Percentiles rank a stretch among this genome's conserved stretches.
These are phyloP conservation scores for Syncephalis fuscata DNA, from an alignment of 371 early-diverging fungal genomes.

Conservation along the genomic window DNA sequence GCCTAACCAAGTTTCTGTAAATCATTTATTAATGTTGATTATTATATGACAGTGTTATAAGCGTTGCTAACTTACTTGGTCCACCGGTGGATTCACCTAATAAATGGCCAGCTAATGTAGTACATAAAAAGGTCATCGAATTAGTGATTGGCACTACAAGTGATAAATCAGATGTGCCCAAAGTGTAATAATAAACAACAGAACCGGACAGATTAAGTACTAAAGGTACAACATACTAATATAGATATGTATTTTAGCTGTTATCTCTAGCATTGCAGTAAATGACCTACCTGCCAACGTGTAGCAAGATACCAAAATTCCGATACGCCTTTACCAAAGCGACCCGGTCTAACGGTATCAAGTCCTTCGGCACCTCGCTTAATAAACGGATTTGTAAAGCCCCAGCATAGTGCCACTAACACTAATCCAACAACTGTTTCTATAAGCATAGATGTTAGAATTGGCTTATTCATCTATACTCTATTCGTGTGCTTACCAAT, in stretches of 20 bases:
- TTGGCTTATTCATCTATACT: too few species aligned
- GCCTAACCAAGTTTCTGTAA: conserved; percentile 35
- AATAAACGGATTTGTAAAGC: conserved; percentile 89
- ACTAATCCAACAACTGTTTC: conserved; percentile 6
- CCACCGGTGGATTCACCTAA: conserved; percentile 57
- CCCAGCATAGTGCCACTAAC: conserved; percentile 81
- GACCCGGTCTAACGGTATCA: conserved; percentile 36
- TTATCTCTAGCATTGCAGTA: not conserved
- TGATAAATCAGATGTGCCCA: conserved; percentile 78
- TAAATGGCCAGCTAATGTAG: conserved; percentile 57
- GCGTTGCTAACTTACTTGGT: conserved; percentile 13
- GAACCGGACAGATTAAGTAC: conserved; percentile 76
- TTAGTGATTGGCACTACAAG: conserved; percentile 85
- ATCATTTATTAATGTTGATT: not conserved
- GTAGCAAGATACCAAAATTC: conserved; percentile 67
- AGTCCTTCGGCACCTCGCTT: conserved; percentile 71
- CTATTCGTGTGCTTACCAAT: too few species aligned
- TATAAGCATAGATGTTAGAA: not conserved
- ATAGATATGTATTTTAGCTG: not conserved
- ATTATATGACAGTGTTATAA: not conserved
- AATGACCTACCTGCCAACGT: conserved; percentile 57
- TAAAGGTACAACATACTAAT: conserved; percentile 63
- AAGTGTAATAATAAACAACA: conserved; percentile 72
- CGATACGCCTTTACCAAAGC: conserved; percentile 40
- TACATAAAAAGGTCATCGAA: conserved; percentile 75